Evolutionary conservation across 2,329 filamentous ascomycete genomes (phyloP), one percentile per base, ranked within the genome.

Genomic region (Ramularia endophylla): DNA sequence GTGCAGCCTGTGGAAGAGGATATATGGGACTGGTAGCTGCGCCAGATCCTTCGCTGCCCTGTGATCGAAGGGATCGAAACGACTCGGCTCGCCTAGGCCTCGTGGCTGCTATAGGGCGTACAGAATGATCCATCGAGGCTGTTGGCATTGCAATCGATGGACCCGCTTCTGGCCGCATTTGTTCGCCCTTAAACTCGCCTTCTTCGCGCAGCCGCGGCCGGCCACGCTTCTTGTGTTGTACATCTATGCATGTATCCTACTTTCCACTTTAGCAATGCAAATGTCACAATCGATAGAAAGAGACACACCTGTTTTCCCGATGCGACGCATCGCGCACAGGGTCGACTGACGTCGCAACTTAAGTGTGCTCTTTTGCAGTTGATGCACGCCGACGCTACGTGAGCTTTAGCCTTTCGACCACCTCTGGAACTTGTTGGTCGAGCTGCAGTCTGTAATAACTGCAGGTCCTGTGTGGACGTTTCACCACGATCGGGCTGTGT

Each of bases 331-430:
- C 86, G 77, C 19, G 82, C 81, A 59, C 86, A 92, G 19, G 86
- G 86, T 42, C 86, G 75, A 63, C 87, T 82, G 37, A 84, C 65
- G 57, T 76, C 73, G 54, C 73, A 77, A 48, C 72, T 74, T 50
- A 92, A 73, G 74, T 92, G 86, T 27, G 86, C 86, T 63, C 80
- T 81, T 62, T 90, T 90, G 68, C 86, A 92, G 46, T 87, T 87
- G 52, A 90, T 81, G 61, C 86, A 92, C 18, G 86, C 86, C 27
- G 85, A 89, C 37, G 85, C 84, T 39, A 90, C 86, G 67, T 92
- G 86, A 11, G 84, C 83, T 47, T 63, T 65, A 12, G 58, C 50
- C 38, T 58, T 59, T 5, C 57, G 53, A 6, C 52, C 55, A 13
- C 51, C 48, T 18, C 50, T 50, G 8, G 43, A 44, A 22, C 37